These are phyloP conservation scores for Tuber umbilicatum DNA, from an alignment of 495 filamentous ascomycete species.

Conservation along the genomic window DNA sequence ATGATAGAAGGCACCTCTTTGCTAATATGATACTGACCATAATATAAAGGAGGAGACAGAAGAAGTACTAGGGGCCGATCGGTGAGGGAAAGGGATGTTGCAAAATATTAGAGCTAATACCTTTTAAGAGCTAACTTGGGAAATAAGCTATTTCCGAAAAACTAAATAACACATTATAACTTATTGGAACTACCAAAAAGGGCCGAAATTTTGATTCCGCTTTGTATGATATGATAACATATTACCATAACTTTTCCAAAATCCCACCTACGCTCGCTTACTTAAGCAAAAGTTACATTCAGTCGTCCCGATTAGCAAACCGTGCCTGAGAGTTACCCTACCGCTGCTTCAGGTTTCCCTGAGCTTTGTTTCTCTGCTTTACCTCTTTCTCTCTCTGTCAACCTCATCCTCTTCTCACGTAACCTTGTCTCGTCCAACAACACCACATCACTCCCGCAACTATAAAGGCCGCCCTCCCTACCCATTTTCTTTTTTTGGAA, in stretches of 20 bases:
- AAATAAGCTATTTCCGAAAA: no score
- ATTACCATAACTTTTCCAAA: background rate
- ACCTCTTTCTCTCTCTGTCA: background rate
- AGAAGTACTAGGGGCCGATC: no score
- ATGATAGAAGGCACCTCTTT: no score
- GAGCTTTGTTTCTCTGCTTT: slow-evolving; percentile 26
- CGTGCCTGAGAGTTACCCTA: slow-evolving; percentile 19
- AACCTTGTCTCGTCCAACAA: slow-evolving; percentile 6
- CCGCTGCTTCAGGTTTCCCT: slow-evolving; percentile 12
- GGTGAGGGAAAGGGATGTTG: no score
- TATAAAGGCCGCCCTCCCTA: slow-evolving; percentile 15
- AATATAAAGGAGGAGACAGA: no score
- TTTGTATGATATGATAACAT: background rate
- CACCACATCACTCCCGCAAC: slow-evolving; percentile 6
- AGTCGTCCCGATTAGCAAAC: background rate
- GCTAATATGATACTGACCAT: no score
- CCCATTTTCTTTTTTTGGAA: slow-evolving; percentile 3
- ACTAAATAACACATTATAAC: no score
- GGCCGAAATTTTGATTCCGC: background rate
- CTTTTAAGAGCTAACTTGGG: no score
- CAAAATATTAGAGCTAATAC: no score
- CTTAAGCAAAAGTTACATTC: background rate
- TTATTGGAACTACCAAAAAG: no score
- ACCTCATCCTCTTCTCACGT: slow-evolving; percentile 11
- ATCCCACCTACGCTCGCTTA: background rate